Percentiles rank a stretch among this genome's conserved stretches.
Evolutionary conservation across 2,329 filamentous ascomycete genomes (phyloP).

Genomic region (Aspergillus fumigatus): DNA sequence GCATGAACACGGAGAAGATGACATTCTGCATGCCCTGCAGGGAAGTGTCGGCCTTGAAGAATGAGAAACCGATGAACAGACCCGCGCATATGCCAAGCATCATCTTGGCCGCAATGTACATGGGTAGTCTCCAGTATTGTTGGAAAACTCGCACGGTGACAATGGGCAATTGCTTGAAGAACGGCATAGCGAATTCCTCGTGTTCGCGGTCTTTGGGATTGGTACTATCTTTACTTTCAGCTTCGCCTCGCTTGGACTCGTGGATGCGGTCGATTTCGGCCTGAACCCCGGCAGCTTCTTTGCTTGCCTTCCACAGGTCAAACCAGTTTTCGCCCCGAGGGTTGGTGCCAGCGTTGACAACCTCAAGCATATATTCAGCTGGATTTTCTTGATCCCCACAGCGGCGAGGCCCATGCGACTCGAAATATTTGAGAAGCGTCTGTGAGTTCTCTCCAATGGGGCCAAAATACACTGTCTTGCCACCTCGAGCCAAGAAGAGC

Average conservation of each 20-base stretch:
- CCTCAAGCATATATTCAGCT: constrained; percentile 66
- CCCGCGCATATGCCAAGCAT: constrained; percentile 57
- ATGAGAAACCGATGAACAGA: constrained; percentile 78
- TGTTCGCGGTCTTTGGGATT: constrained; percentile 55
- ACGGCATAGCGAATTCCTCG: constrained; percentile 72
- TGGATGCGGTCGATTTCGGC: constrained; percentile 56
- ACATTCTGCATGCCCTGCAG: constrained; percentile 78
- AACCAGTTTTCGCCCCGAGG: constrained; percentile 52
- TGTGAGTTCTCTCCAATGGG: constrained; percentile 56
- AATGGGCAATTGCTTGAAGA: constrained; percentile 59
- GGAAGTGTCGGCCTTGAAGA: constrained; percentile 66
- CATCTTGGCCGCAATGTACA: constrained; percentile 78
- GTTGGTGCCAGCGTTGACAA: constrained; percentile 45
- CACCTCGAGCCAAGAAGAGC: constrained; percentile 59
- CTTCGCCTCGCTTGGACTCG: constrained; percentile 37
- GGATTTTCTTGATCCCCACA: constrained; percentile 63
- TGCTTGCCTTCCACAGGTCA: constrained; percentile 55
- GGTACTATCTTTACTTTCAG: constrained; percentile 18
- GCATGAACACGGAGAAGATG: constrained; percentile 79
- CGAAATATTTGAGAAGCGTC: constrained; percentile 60
- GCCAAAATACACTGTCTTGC: constrained; percentile 64
- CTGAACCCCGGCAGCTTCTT: constrained; percentile 51
- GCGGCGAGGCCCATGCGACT: constrained; percentile 53
- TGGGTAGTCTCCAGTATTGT: constrained; percentile 83
- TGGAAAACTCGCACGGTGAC: constrained; percentile 73